phyloP scores from a whole-genome alignment of 179 eudicot species.

The Beta lomatogona region DNA sequence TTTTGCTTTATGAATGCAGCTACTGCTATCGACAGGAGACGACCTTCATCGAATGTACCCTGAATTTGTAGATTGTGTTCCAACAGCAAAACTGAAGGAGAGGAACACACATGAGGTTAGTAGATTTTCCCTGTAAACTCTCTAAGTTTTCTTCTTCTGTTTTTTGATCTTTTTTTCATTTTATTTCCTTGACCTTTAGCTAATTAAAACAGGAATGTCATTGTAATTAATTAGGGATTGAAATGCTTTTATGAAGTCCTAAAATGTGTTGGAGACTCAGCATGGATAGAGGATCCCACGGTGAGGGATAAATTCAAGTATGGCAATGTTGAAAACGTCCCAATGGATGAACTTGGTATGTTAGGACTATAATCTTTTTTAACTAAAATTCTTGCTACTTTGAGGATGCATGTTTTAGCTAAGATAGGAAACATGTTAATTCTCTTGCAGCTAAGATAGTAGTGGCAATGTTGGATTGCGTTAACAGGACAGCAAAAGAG shows the following conservation, averaged over 20 bases:
- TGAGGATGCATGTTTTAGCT: not conserved
- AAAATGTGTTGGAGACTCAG: slow-evolving; percentile 62
- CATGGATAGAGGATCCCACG: slow-evolving; percentile 64
- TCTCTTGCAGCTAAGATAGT: slow-evolving; percentile 45
- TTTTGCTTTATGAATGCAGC: slow-evolving; percentile 38
- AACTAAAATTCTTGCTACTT: not conserved
- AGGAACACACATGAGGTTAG: slow-evolving; percentile 66
- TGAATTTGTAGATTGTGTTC: slow-evolving; percentile 46
- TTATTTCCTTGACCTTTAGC: not conserved
- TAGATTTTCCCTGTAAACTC: not conserved
- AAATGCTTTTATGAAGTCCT: slow-evolving; percentile 62
- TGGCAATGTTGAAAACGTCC: slow-evolving; percentile 37
- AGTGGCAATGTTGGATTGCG: slow-evolving; percentile 60
- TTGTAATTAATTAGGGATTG: slow-evolving; percentile 52
- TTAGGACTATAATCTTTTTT: not conserved
- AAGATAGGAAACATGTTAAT: slow-evolving; percentile 1
- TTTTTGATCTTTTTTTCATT: too few species aligned
- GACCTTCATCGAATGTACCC: slow-evolving; percentile 83
- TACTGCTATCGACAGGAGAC: slow-evolving; percentile 68
- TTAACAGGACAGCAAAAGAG: slow-evolving; percentile 67
- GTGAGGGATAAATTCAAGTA: slow-evolving; percentile 56
- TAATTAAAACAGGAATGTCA: slow-evolving; percentile 25
- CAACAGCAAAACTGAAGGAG: slow-evolving; percentile 55
- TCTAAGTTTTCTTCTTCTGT: not conserved
- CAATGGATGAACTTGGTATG: slow-evolving; percentile 70